Evolutionary conservation across 2,329 filamentous ascomycete genomes (phyloP).

Genomic region (Trichoderma aggressivum): DNA sequence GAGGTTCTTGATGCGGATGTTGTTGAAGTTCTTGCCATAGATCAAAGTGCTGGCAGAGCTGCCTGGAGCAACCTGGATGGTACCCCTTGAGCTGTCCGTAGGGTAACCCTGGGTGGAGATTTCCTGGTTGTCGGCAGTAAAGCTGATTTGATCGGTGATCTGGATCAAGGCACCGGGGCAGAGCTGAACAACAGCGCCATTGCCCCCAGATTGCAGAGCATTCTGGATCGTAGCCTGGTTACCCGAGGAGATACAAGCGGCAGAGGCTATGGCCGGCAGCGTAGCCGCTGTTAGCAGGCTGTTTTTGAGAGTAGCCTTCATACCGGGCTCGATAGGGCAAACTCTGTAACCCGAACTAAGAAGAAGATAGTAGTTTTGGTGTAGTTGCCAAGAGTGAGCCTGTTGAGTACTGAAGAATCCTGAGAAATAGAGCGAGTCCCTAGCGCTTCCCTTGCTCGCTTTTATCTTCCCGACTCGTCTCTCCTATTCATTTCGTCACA

Average conservation of each 20-base stretch:
- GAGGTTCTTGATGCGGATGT: constrained; percentile 26
- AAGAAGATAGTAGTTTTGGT: background rate
- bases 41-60: constrained; percentile 25
- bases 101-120: constrained; percentile 28
- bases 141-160: constrained; percentile 22
- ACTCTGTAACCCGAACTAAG: background rate
- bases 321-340: background rate
- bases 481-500: background rate
- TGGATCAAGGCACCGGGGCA: constrained; percentile 22
- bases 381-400: background rate
- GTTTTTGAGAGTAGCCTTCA: constrained; percentile 1
- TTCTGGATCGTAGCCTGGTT: constrained; percentile 23
- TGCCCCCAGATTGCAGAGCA: constrained; percentile 21
- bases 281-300: constrained; percentile 5
- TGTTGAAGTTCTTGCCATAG: constrained; percentile 21
- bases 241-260: constrained; percentile 23
- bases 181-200: constrained; percentile 23
- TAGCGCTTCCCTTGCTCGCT: background rate
- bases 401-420: background rate
- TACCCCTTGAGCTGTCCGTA: constrained; percentile 24
- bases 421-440: background rate
- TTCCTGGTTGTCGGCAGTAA: constrained; percentile 27
- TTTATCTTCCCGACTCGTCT: background rate
- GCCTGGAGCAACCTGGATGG: constrained; percentile 24
- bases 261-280: constrained; percentile 3